Evolutionary conservation across 495 filamentous ascomycete species (phyloP).

Genomic region (Viridothelium virens): DNA sequence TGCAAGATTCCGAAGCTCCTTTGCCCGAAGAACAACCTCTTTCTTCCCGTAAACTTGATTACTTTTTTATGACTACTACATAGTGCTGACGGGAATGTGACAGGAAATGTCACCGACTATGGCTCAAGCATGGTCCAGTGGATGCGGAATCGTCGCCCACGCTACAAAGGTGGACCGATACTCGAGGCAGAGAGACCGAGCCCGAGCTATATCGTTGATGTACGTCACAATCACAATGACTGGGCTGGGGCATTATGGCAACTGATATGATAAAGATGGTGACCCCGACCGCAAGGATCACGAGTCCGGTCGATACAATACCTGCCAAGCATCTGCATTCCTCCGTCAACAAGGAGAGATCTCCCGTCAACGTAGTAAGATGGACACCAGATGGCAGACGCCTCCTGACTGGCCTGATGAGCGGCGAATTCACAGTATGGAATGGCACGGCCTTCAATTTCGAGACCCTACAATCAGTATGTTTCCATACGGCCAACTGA

Average conservation of each 20-base stretch:
- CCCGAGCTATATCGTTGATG: constrained; percentile 80
- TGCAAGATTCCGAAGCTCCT: not conserved
- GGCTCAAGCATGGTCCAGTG: constrained; percentile 85
- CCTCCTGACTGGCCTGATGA: constrained; percentile 84
- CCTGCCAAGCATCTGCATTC: constrained; percentile 87
- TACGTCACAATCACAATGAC: constrained; percentile 41
- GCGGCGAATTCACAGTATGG: constrained; percentile 97
- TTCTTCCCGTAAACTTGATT: not conserved
- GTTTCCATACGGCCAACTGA: not conserved
- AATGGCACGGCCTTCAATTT: constrained; percentile 99
- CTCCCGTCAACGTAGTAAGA: constrained; percentile 91
- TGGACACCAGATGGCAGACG: constrained; percentile 96
- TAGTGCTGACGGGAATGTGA: not conserved
- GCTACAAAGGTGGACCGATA: constrained; percentile 57
- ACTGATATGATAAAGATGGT: constrained; percentile 58
- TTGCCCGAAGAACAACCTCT: not conserved
- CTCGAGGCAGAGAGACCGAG: constrained; percentile 79
- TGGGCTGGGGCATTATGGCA: constrained; percentile 13
- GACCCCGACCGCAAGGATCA: constrained; percentile 65
- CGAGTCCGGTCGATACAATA: constrained; percentile 70
- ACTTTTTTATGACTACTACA: not conserved
- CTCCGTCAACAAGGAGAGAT: constrained; percentile 94
- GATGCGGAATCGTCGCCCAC: constrained; percentile 77
- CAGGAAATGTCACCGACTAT: constrained; percentile 90
- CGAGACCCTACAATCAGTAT: constrained; percentile 61